Percentiles rank a stretch among this genome's conserved stretches.
Evolutionary conservation across 139 green algal species (phyloP).

Genomic region (Closterium sp.): DNA sequence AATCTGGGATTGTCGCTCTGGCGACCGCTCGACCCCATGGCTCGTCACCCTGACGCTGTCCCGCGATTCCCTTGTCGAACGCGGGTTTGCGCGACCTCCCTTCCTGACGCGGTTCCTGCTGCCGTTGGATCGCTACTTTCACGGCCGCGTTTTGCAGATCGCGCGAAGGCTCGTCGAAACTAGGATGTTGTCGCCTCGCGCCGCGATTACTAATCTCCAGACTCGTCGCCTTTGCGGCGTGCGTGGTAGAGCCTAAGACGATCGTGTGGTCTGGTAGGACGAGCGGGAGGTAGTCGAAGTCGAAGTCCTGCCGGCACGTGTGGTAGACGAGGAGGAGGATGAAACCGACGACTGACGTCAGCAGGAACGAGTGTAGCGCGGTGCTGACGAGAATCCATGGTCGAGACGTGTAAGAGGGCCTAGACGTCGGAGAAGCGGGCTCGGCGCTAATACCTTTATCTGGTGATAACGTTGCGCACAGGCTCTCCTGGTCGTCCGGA

Average conservation of each 20-base stretch:
- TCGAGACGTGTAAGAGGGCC: neutral
- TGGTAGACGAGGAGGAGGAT: neutral
- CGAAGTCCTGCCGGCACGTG: neutral
- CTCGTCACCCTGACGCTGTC: neutral
- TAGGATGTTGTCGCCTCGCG: neutral
- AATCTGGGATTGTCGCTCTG: too few species aligned
- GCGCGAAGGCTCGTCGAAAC: neutral
- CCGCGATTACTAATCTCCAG: neutral
- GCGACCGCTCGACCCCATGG: neutral
- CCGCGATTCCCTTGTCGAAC: neutral
- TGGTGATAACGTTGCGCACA: neutral
- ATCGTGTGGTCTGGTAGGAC: neutral
- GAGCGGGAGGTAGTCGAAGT: neutral
- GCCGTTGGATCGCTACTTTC: neutral
- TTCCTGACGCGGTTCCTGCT: neutral
- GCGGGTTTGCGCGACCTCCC: neutral
- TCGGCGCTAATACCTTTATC: neutral
- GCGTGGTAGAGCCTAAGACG: neutral
- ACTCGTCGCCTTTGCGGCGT: neutral
- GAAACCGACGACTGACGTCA: neutral
- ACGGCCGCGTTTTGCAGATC: neutral
- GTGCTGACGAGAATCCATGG: neutral
- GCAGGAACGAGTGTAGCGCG: neutral
- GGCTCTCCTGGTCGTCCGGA: neutral
- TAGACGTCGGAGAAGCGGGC: neutral